Percentiles rank a stretch among this genome's conserved stretches.
phyloP scores from a whole-genome alignment of 305 asterid genomes.

The Solanum chacoense region DNA sequence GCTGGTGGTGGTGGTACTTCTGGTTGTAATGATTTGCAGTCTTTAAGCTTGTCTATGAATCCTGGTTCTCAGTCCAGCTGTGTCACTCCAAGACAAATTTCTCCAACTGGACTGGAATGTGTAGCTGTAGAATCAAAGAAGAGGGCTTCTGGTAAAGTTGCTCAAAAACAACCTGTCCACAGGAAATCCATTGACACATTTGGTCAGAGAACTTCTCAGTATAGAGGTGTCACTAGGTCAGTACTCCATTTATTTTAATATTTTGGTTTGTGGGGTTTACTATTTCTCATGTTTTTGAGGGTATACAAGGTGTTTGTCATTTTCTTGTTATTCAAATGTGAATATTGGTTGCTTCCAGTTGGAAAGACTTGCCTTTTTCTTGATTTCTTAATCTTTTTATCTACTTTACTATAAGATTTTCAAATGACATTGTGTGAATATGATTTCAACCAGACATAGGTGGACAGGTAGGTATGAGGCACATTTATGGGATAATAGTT shows the following conservation, averaged over 20 bases:
- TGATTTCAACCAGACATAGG: slow-evolving; percentile 40
- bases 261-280: not conserved
- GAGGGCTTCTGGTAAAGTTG: slow-evolving; percentile 36
- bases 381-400: not conserved
- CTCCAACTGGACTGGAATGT: slow-evolving; percentile 28
- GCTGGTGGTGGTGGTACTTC: slow-evolving; percentile 6
- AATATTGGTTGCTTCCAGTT: not conserved
- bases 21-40: slow-evolving; percentile 27
- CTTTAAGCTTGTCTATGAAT: slow-evolving; percentile 51
- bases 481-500: slow-evolving; percentile 79
- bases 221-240: slow-evolving; percentile 92
- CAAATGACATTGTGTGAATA: not conserved
- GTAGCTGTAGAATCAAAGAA: slow-evolving; percentile 46
- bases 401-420: not conserved
- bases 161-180: slow-evolving; percentile 59
- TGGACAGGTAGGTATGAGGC: slow-evolving; percentile 89
- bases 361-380: not conserved
- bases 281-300: not conserved
- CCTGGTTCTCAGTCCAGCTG: slow-evolving; percentile 64
- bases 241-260: not conserved
- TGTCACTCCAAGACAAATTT: slow-evolving; percentile 41
- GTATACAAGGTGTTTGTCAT: not conserved
- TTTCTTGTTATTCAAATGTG: not conserved
- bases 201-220: slow-evolving; percentile 95
- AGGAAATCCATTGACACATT: slow-evolving; percentile 84